Evolutionary conservation across 169 alveolate genomes (phyloP).

Genomic region (Babesia gibsoni): DNA sequence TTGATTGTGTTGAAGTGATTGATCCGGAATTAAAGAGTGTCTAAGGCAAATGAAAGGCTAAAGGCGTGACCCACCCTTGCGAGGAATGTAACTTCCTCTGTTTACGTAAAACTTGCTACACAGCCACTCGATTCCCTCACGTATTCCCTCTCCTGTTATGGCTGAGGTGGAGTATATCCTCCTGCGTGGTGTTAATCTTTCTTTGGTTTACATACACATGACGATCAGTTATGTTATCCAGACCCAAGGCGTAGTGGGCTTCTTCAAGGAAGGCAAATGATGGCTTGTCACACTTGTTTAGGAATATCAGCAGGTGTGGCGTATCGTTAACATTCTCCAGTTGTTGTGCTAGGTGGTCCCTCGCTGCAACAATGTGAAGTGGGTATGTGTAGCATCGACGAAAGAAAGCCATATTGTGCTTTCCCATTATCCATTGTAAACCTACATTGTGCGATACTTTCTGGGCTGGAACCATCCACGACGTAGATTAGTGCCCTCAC

Average conservation of each 20-base stretch:
- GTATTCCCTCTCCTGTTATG: conserved; percentile 40
- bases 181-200: not conserved
- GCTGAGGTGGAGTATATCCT: conserved; percentile 38
- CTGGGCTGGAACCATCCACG: conserved; percentile 38
- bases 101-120: conserved; percentile 35
- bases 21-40: no score
- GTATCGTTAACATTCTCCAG: conserved; percentile 10
- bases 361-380: not conserved
- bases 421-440: not conserved
- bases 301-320: conserved; percentile 27
- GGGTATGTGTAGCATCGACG: not conserved
- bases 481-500: conserved; percentile 32
- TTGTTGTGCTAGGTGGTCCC: conserved; percentile 5
- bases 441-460: not conserved
- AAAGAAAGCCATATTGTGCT: not conserved
- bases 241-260: conserved; percentile 17
- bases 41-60: not conserved
- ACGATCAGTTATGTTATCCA: conserved; percentile 27
- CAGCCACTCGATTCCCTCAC: conserved; percentile 47
- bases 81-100: conserved; percentile 13
- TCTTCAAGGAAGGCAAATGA: conserved; percentile 39
- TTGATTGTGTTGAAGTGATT: no score
- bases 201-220: conserved; percentile 35
- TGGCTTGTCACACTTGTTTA: conserved; percentile 49
- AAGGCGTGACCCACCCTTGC: not conserved